Conservation (phyloP, 768 basidiomycete genomes). For the Phanerodontia chrysosporium region DNA sequence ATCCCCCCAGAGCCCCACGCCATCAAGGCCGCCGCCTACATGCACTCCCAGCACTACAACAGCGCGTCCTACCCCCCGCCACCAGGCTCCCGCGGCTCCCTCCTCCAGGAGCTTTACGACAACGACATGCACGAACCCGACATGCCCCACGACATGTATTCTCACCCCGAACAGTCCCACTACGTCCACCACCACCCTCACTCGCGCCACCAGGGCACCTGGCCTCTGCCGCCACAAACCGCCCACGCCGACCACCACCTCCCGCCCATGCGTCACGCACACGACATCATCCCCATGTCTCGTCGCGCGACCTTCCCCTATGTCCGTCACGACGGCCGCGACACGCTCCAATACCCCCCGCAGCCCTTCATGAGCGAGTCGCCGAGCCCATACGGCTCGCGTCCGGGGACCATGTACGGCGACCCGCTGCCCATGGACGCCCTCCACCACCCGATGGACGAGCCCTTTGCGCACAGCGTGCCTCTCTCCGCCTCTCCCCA, state of each 20-base stretch:
- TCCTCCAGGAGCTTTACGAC: conserved; percentile 73
- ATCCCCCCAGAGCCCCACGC: conserved; percentile 36
- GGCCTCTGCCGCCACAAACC: conserved; percentile 27
- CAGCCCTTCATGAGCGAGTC: conserved; percentile 32
- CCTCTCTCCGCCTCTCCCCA: conserved; percentile 36
- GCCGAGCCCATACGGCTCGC: conserved; percentile 25
- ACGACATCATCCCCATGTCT: conserved; percentile 42
- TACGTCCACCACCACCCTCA: conserved; percentile 17
- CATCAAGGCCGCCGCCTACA: conserved; percentile 21
- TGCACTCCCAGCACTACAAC: conserved; percentile 32
- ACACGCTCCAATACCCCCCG: conserved; percentile 34
- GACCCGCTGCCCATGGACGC: conserved; percentile 36
- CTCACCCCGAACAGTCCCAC: conserved; percentile 19
- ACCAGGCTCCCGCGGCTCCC: conserved; percentile 43
- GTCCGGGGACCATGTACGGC: conserved; percentile 35
- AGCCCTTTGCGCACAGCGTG: conserved; percentile 28
- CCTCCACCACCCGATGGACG: conserved; percentile 32
- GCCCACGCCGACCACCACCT: conserved; percentile 29
- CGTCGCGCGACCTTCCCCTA: conserved; percentile 77
- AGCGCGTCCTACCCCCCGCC: conserved; percentile 30
- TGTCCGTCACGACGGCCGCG: conserved; percentile 66
- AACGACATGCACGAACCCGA: conserved; percentile 43
- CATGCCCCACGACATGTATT: conserved; percentile 24
- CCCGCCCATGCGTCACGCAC: conserved; percentile 25
- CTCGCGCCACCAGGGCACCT: conserved; percentile 18